Base-by-base conservation (phyloP, 805 yeast genomes). In the Blastobotrys mokoenaii region DNA sequence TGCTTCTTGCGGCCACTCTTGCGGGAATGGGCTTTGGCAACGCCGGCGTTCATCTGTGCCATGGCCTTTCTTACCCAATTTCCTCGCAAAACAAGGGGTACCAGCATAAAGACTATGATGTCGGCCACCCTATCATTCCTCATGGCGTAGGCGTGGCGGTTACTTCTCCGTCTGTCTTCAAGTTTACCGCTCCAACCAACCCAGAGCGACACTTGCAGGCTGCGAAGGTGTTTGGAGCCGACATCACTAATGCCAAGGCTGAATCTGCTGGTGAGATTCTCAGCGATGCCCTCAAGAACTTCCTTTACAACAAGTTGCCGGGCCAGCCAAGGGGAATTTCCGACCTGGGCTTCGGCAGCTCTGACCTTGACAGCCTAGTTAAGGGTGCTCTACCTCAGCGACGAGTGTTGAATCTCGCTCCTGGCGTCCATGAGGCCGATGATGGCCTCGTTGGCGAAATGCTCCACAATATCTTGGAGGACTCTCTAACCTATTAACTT, bases 11-110 rank as follows among this genome's bases (percentile, higher is more conserved):
- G 3, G 71, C 72, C 20, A 69, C 71, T 18, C 59, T 69, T 27
- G 73, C 72, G 5, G 73, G 73, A 15, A 63, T 69, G 45, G 73
- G 73, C 18, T 69, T 69, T 52, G 72, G 71, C 37, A 69, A 69
- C 43, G 73, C 73, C 17, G 68, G 73, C 43, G 68, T 69, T 46
- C 67, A 70, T 58, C 53, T 70, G 46, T 62, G 73, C 61, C 65
- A 63, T 53, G 68, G 73, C 48, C 54, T 70, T 43, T 63, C 72
- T 41, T 66, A 66, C 44, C 69, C 70, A 15, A 51, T 66, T 22
- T 61, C 67, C 3, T 61, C 66, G 11, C 66, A 65, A 57, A 66
- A 66, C 52, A 59, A 55, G 40, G 55, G 57, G 6, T 66, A 66
- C 52, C 56, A 54, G 48, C 69, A 66, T 45, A 53, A 58, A 9